A percentile compares a stretch with the other conserved stretches of the same genome.
These are phyloP conservation scores for Apophysomyces ossiformis DNA, from an alignment of 371 early-diverging fungal genomes.

Conservation along the genomic window DNA sequence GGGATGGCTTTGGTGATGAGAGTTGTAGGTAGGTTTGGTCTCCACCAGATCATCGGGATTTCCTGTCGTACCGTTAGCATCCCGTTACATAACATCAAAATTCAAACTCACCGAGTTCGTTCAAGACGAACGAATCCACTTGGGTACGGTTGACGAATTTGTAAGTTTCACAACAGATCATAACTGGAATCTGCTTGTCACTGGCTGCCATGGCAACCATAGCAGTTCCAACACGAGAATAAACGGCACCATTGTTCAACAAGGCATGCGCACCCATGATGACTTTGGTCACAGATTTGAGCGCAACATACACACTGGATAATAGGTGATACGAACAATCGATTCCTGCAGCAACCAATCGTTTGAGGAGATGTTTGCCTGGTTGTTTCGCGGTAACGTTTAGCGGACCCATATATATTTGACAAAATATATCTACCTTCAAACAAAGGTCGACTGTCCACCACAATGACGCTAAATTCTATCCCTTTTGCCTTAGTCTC, in stretches of 20 bases:
- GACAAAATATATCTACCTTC: constrained; percentile 65
- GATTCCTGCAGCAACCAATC: constrained; percentile 72
- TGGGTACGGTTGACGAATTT: constrained; percentile 94
- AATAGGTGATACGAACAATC: constrained; percentile 78
- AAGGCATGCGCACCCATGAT: constrained; percentile 93
- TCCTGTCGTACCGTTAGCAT: constrained; percentile 39
- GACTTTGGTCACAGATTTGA: constrained; percentile 90
- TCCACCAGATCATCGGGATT: constrained; percentile 82
- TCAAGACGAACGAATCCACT: constrained; percentile 94
- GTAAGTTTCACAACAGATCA: constrained; percentile 95
- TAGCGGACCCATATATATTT: neutral
- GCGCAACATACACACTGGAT: constrained; percentile 71
- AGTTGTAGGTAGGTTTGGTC: constrained; percentile 46
- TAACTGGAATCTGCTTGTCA: constrained; percentile 89
- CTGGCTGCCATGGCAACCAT: constrained; percentile 92
- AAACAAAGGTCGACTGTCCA: constrained; percentile 89
- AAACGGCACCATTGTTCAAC: constrained; percentile 91
- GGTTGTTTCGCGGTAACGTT: neutral
- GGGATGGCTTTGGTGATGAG: constrained; percentile 24
- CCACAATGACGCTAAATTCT: constrained; percentile 91
- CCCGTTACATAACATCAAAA: neutral
- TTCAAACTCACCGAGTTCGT: constrained; percentile 79
- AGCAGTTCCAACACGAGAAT: constrained; percentile 93
- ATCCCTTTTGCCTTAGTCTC: constrained; percentile 79
- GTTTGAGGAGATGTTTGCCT: constrained; percentile 72